These are phyloP conservation scores for Chloropicon primus DNA, from an alignment of 139 green algal genomes.

Conservation along the genomic window DNA sequence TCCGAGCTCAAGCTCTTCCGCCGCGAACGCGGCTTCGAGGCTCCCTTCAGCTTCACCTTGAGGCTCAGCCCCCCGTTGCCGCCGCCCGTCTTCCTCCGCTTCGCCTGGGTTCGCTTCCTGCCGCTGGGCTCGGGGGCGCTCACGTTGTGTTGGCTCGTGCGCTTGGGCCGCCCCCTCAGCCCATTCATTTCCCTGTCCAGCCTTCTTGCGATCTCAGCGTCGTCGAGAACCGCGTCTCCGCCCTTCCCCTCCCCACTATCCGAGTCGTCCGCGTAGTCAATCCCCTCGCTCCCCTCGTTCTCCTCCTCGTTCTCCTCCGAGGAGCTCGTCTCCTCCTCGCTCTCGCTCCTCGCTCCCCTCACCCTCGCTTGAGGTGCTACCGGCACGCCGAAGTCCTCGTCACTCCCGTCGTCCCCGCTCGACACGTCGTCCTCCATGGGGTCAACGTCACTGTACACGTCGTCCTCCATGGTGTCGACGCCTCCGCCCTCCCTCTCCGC, in stretches of 20 bases:
- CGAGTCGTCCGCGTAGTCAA: background rate
- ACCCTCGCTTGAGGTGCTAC: too few relatives aligned
- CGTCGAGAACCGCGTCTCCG: constrained; percentile 18
- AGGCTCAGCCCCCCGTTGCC: background rate
- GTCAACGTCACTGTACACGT: background rate
- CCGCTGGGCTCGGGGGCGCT: background rate
- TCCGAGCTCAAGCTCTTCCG: background rate
- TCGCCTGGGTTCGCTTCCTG: background rate
- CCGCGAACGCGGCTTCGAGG: background rate
- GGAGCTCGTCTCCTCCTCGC: background rate
- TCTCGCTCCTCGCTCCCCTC: background rate
- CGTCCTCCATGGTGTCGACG: too few relatives aligned
- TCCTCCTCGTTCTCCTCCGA: too few relatives aligned
- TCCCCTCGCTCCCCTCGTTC: background rate
- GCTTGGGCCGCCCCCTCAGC: constrained; percentile 8
- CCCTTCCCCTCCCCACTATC: background rate
- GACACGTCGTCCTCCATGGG: background rate
- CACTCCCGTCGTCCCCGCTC: background rate
- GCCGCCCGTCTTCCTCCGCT: background rate
- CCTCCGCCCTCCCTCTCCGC: too few relatives aligned
- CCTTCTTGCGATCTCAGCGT: constrained; percentile 18
- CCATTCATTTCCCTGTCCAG: constrained; percentile 29
- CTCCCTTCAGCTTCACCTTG: constrained; percentile 2
- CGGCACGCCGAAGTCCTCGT: background rate
- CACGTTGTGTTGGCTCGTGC: background rate